These are phyloP conservation scores for Aspergillus fischeri DNA, from an alignment of 2,329 filamentous ascomycete species.

Conservation along the genomic window DNA sequence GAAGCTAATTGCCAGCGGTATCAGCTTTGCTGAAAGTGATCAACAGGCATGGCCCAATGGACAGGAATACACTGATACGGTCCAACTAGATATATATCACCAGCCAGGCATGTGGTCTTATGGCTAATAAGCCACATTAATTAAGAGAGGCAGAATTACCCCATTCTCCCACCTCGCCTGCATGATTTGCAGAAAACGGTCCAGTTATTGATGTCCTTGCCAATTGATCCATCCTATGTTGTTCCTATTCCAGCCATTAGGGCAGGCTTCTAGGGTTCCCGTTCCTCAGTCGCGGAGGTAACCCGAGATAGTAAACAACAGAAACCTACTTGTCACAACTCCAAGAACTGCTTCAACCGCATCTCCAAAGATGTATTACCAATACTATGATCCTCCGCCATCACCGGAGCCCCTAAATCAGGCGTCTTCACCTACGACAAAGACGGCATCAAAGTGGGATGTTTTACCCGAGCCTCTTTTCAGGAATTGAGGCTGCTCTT, in stretches of 20 bases:
- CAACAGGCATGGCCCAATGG: not conserved
- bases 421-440: slow-evolving; percentile 1
- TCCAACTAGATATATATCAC: not conserved
- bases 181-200: too few species aligned
- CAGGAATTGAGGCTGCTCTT: not conserved
- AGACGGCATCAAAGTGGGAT: not conserved
- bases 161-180: too few species aligned
- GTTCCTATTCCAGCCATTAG: not conserved
- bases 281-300: not conserved
- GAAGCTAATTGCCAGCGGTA: not conserved
- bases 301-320: not conserved
- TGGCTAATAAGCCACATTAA: not conserved
- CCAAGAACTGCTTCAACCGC: too few species aligned
- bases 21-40: not conserved
- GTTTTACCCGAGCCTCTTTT: not conserved
- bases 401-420: not conserved
- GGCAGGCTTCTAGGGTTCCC: not conserved
- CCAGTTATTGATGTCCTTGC: too few species aligned
- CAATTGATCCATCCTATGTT: not conserved
- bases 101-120: not conserved
- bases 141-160: not conserved
- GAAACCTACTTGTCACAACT: not conserved
- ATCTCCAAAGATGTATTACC: too few species aligned
- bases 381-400: not conserved
- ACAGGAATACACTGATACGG: not conserved